A percentile compares a stretch with the other conserved stretches of the same genome.
These are phyloP conservation scores for Stagonosporopsis cucurbitacearum DNA, from an alignment of 2,329 filamentous ascomycete genomes.

Conservation along the genomic window DNA sequence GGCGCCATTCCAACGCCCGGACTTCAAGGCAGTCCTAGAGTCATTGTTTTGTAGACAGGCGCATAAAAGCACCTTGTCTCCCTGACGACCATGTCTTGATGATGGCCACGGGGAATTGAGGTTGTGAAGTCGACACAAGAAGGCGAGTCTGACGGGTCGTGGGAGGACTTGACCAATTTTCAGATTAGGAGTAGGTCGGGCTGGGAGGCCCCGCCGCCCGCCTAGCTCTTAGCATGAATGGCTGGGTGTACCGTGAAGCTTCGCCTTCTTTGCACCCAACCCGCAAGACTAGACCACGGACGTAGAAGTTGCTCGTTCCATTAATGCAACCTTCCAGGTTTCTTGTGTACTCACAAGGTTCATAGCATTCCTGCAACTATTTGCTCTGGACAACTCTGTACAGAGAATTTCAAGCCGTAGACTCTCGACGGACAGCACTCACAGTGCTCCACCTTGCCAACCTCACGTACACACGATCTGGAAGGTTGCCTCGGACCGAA, in stretches of 20 bases:
- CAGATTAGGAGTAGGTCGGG: background rate
- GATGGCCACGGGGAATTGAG: background rate
- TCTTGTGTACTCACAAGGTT: background rate
- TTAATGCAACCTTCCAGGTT: background rate
- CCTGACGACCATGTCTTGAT: conserved; percentile 8
- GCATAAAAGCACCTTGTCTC: conserved; percentile 8
- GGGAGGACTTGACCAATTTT: background rate
- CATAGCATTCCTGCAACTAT: background rate
- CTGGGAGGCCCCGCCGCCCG: background rate
- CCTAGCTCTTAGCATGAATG: conserved; percentile 11
- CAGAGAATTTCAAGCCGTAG: background rate
- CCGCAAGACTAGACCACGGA: conserved; percentile 1
- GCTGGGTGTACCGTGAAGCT: conserved; percentile 7
- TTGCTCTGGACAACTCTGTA: background rate
- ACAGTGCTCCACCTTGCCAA: background rate
- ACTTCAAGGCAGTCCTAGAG: conserved; percentile 8
- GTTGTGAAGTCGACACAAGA: background rate
- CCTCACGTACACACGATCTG: background rate
- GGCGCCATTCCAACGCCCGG: conserved; percentile 18
- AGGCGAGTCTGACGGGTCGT: background rate
- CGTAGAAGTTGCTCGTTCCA: background rate
- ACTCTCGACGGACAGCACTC: background rate
- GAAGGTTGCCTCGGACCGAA: conserved; percentile 14
- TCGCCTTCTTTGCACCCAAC: conserved; percentile 13
- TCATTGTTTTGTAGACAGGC: conserved; percentile 1